A percentile compares a stretch with the other conserved stretches of the same genome.
These are phyloP conservation scores for Coniella lustricola DNA, from an alignment of 2,329 filamentous ascomycete genomes.

Conservation along the genomic window DNA sequence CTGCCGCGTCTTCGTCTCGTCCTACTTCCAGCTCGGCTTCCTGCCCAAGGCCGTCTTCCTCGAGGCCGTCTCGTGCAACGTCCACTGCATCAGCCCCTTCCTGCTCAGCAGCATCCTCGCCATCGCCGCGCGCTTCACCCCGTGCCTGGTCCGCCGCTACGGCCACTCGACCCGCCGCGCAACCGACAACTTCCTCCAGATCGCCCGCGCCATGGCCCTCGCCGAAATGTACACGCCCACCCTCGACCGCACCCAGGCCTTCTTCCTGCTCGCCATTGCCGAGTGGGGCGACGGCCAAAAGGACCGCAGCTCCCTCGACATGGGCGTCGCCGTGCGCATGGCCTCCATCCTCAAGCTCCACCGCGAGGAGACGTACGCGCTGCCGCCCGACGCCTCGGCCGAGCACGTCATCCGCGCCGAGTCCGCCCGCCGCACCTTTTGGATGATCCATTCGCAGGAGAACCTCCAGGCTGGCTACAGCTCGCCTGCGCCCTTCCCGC, in stretches of 20 bases:
- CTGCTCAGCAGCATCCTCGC: conserved; percentile 25
- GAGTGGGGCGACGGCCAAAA: conserved; percentile 29
- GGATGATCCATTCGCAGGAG: conserved; percentile 31
- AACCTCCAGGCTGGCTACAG: conserved; percentile 30
- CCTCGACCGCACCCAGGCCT: conserved; percentile 25
- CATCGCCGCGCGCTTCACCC: conserved; percentile 27
- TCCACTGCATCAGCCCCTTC: conserved; percentile 22
- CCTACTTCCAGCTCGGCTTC: conserved; percentile 28
- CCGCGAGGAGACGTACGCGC: conserved; percentile 29
- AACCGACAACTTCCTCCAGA: conserved; percentile 23
- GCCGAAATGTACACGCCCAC: conserved; percentile 24
- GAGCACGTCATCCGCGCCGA: conserved; percentile 28
- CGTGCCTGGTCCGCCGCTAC: conserved; percentile 21
- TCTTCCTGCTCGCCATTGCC: conserved; percentile 27
- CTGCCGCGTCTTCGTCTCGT: conserved; percentile 23
- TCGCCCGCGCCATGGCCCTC: conserved; percentile 20
- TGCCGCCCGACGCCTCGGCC: conserved; percentile 20
- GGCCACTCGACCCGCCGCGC: conserved; percentile 18
- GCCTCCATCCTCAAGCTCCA: conserved; percentile 29
- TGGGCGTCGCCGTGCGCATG: conserved; percentile 32
- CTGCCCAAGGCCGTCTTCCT: conserved; percentile 27
- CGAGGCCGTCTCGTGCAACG: conserved; percentile 19
- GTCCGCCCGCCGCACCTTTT: conserved; percentile 29
- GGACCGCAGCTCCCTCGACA: conserved; percentile 27
- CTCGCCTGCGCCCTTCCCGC: conserved; percentile 27